Base-by-base conservation (phyloP, 495 filamentous ascomycete genomes). In the Xylaria cubensis region DNA sequence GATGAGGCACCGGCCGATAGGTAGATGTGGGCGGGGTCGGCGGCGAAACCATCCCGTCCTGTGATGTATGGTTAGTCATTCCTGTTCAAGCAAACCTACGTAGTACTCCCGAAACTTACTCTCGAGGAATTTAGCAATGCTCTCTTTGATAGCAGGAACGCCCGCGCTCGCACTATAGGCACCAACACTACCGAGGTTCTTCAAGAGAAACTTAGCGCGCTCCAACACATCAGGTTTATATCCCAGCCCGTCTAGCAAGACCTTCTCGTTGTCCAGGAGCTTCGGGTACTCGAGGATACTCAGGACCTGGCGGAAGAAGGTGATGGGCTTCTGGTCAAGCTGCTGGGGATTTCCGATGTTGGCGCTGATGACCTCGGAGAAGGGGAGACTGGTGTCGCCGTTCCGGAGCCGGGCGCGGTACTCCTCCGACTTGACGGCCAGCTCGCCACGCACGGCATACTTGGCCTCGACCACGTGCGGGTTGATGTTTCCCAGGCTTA, bases 301-400 rank as follows among this genome's bases (percentile, higher is more conserved):
- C 78, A 97, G 87, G 13, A 98, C 97, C 84, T 99, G 97, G 69
- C 96, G 91, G 91, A 99, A 97, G 88, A 97, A 99, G 74, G 95
- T 98, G 78, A 99, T 94, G 75, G 96, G 96, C 86, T 97, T 96
- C 86, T 99, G 96, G 83, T 97, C 96, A 68, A 99, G 91, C 83
- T 98, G 97, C 80, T 99, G 96, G 8, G 97, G 96, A 84, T 99
- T 99, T 74, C 97, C 96, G 79, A 99, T 99, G 82, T 99, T 99
- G 82, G 96, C 96, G 67, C 92, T 93, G 82, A 99, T 95, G 77
- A 99, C 90, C 72, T 92, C 86, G 73, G 93, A 87, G 80, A 99
- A 99, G 34, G 96, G 96, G 55, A 98, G 87, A 69, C 88, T 86
- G 77, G 89, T 87, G 55, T 79, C 76, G 44, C 83, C 82, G 36